Base-by-base conservation (phyloP, 352 stramenopile genomes). In the Globisporangium irregulare region DNA sequence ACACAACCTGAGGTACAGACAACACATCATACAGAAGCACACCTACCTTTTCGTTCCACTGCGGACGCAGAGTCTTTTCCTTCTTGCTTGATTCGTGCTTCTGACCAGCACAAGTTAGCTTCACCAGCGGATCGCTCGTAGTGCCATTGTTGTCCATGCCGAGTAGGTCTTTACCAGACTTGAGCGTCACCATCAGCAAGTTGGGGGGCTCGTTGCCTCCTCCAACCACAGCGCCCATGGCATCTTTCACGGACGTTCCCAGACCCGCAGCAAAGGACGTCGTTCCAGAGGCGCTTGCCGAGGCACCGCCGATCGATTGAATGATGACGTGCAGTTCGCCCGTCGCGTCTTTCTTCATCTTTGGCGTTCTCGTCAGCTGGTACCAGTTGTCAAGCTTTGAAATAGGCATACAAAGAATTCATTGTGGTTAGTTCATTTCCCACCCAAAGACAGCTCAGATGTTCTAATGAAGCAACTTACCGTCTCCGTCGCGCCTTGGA, bases 91-190 rank as follows among this genome's bases (percentile, higher is more conserved):
- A 88, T 66, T 89, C 83, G 65, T 96, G 85, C 60, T 94, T 90
- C 70, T 96, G 91, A 22, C 91, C 87, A 18, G 80, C 84, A 61
- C 80, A 82, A 58, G 73, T 79, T 6, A 96, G 67, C 53, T 93
- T 88, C 59, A 97, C 90, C 18, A 98, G 80, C 10, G 93, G 93
- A 61, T 98, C 93, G 57, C 86, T 95, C 4, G 80, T 88, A 0
- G 79, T 92, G 29, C 87, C 90, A 55, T 92, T 79, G 43, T 86
- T 81, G 68, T 97, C 89, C 84, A 97, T 96, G 0, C 85, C 84
- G 20, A 97, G 79, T 36, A 97, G 67, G 46, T 94, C 77, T 67
- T 91, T 91, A 54, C 82, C 86, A 9, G 82, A 87, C 36, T 91
- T 81, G 6, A 94, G 57, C 56, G 81, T 92, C 56, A 94, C 84